Evolutionary conservation across 2,329 filamentous ascomycete species (phyloP).

Genomic region (Penicillium polonicum): DNA sequence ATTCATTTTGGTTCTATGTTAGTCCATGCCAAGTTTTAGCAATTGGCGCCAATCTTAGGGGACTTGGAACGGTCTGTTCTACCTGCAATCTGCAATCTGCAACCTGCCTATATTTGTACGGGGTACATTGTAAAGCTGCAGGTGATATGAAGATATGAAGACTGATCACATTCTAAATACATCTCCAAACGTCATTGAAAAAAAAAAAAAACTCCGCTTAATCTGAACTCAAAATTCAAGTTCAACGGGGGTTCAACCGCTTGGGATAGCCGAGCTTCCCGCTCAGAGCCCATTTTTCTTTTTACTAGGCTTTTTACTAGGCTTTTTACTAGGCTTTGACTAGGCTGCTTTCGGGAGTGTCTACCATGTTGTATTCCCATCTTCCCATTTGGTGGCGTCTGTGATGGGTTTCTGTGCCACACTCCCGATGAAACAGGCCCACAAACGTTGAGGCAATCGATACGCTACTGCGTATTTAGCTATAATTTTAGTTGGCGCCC

Average conservation of each 20-base stretch:
- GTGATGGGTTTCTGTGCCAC: constrained; percentile 3
- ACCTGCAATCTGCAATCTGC: background rate
- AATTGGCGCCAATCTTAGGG: constrained; percentile 9
- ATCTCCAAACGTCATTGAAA: constrained; percentile 7
- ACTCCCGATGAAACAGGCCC: constrained; percentile 12
- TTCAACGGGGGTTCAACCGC: constrained; percentile 21
- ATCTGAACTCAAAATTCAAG: constrained; percentile 2
- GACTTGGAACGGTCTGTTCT: background rate
- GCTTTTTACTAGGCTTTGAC: background rate
- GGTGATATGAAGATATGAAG: background rate
- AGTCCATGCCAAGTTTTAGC: constrained; percentile 7
- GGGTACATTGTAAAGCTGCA: background rate
- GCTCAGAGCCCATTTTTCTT: constrained; percentile 7
- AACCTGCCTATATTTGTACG: background rate
- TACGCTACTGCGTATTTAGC: constrained; percentile 6
- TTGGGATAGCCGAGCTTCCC: constrained; percentile 26
- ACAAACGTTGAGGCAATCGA: constrained; percentile 11
- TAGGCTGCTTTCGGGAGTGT: background rate
- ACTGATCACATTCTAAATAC: background rate
- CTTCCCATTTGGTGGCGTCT: constrained; percentile 14
- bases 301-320: background rate
- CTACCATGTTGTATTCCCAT: constrained; percentile 7
- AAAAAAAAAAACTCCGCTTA: background rate
- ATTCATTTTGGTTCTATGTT: constrained; percentile 7
- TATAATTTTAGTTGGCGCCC: constrained; percentile 9